Evolutionary conservation across 345 rosid genomes (phyloP), one percentile per base, ranked within the genome.

Genomic region (Salix koriyanagi): DNA sequence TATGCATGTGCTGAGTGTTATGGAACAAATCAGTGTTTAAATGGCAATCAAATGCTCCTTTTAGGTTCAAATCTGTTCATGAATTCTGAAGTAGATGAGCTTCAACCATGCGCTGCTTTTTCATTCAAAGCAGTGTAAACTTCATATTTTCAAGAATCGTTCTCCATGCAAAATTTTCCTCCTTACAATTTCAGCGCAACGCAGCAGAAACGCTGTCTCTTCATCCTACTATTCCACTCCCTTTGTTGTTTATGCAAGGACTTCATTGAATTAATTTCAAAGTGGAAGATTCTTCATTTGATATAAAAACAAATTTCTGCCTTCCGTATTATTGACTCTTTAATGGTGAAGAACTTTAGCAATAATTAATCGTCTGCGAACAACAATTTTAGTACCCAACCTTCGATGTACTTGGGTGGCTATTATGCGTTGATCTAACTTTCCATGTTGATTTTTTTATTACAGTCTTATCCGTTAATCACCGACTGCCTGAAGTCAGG

Each of bases 401-500:
- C n/a, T 32, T 52, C 5, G 30, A 5, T 10, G 28, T 50, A 15
- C 69, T 44, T 37, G 16, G 37, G 68, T 16, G 74, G 5, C 44
- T 39, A 50, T n/a, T 36, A 26, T 60, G n/a, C 36, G 19, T 44
- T 73, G 42, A 56, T 65, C 52, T 82, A 75, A 77, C 42, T 37
- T 37, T 70, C 21, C 69, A 30, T 67, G 73, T 42, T 28, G 76
- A 54, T 67, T 64, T 54, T 54, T 32, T 78, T 73, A 52, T 74
- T 87, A 88, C 86, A 95, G 99, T 88, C 91, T 4, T 95, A 90
- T 79, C 96, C 96, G 2, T 71, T 78, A 18, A 87, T 89, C 58
- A 93, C 99, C 2, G 98, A 95, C 60, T 91, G 90, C 80, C 83
- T 95, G 48, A 91, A 86, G 76, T 95, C 99, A 1, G 81, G 92